These are phyloP conservation scores for Limonium bicolor DNA, from an alignment of 148 eudicot genomes.

Conservation along the genomic window DNA sequence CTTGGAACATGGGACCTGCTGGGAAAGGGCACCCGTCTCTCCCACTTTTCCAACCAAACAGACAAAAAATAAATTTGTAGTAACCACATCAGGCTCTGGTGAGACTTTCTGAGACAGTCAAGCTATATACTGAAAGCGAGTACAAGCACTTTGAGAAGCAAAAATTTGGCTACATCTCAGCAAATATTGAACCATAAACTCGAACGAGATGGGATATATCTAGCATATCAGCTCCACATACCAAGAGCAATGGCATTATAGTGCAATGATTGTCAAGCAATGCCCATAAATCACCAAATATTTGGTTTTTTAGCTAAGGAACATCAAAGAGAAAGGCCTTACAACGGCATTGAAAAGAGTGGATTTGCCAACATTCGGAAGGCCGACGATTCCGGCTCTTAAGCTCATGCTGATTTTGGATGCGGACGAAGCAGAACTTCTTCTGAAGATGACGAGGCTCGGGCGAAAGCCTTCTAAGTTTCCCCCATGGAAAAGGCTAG, in stretches of 20 bases:
- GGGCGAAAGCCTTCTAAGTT: conserved; percentile 5
- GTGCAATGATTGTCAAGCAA: neutral
- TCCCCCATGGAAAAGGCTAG: conserved; percentile 8
- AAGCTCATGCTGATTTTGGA: conserved; percentile 71
- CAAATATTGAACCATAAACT: too few relatives aligned
- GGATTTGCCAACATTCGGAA: conserved; percentile 96
- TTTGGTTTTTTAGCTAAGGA: neutral
- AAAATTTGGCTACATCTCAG: too few relatives aligned
- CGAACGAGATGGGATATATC: too few relatives aligned
- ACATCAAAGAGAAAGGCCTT: conserved; percentile 8
- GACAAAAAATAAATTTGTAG: too few relatives aligned
- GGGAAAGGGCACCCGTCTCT: too few relatives aligned
- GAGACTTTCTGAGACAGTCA: too few relatives aligned
- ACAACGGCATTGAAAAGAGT: conserved; percentile 99
- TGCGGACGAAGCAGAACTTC: conserved; percentile 28
- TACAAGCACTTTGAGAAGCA: too few relatives aligned
- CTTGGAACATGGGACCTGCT: too few relatives aligned
- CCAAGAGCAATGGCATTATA: neutral
- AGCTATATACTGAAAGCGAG: too few relatives aligned
- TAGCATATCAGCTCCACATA: too few relatives aligned
- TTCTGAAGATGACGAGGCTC: conserved; percentile 8
- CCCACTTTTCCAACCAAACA: too few relatives aligned
- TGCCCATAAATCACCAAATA: neutral
- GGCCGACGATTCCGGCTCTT: conserved; percentile 95
- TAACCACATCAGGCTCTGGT: too few relatives aligned